Evolutionary conservation across 169 alveolate genomes (phyloP).

Genomic region (Theileria sp.): DNA sequence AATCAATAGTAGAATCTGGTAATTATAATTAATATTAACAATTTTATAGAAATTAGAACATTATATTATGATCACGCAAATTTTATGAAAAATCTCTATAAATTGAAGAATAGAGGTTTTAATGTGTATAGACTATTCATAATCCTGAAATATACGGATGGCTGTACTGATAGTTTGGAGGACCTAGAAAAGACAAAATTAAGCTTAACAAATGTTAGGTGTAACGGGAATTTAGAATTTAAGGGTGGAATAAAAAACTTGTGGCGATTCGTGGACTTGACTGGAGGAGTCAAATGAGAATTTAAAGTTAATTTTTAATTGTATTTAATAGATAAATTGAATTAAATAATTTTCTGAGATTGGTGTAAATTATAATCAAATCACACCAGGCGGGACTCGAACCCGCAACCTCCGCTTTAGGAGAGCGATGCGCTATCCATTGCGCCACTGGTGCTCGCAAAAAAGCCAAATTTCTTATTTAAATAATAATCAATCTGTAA

Average conservation of each 20-base stretch:
- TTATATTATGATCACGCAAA: slow-evolving; percentile 39
- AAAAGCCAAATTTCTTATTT: neutral
- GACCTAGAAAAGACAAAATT: neutral
- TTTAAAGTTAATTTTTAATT: no score
- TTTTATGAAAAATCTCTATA: slow-evolving; percentile 11
- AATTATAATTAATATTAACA: neutral
- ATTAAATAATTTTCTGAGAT: no score
- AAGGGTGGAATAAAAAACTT: neutral
- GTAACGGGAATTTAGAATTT: neutral
- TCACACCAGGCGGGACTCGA: slow-evolving; percentile 93
- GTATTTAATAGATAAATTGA: neutral
- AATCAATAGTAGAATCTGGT: slow-evolving; percentile 50
- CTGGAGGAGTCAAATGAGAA: neutral
- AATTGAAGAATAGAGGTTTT: slow-evolving; percentile 15
- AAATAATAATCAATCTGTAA: neutral
- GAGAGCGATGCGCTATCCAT: slow-evolving; percentile 95
- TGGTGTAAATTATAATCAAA: slow-evolving; percentile 1
- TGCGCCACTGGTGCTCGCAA: slow-evolving; percentile 90
- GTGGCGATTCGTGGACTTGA: neutral
- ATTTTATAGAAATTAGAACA: slow-evolving; percentile 29
- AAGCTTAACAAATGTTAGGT: neutral
- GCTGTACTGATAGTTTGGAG: neutral
- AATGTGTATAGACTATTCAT: neutral
- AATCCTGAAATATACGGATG: neutral
- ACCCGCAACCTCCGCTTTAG: slow-evolving; percentile 95